These are phyloP conservation scores for Rossbeevera mucosa DNA, from an alignment of 768 basidiomycete genomes.

Conservation along the genomic window DNA sequence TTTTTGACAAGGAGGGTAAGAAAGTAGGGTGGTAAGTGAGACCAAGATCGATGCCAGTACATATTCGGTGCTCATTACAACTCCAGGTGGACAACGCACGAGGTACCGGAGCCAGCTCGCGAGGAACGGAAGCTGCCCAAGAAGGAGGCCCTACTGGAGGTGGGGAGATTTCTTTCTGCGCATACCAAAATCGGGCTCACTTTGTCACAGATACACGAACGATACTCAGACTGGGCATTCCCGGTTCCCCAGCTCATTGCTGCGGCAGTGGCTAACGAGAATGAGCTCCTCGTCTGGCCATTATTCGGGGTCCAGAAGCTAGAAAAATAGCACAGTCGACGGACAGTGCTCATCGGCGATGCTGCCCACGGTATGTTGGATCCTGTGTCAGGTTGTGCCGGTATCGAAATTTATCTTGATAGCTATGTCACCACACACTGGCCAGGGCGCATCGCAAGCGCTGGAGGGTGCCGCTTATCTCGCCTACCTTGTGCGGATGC, in stretches of 20 bases:
- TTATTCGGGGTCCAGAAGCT: slow-evolving; percentile 23
- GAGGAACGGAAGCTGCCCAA: slow-evolving; percentile 29
- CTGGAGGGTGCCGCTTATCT: slow-evolving; percentile 31
- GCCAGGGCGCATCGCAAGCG: slow-evolving; percentile 30
- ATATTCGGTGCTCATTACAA: neutral
- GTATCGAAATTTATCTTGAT: neutral
- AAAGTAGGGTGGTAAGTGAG: slow-evolving; percentile 23
- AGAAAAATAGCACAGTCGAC: slow-evolving; percentile 22
- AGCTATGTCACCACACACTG: slow-evolving; percentile 32
- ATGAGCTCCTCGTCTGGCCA: slow-evolving; percentile 26
- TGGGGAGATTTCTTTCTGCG: neutral
- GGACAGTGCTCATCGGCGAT: slow-evolving; percentile 29
- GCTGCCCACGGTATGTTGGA: slow-evolving; percentile 27
- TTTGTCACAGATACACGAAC: slow-evolving; percentile 18
- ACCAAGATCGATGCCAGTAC: neutral
- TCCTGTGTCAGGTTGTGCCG: neutral
- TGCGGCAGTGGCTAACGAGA: slow-evolving; percentile 14
- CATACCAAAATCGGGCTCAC: neutral
- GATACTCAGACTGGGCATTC: slow-evolving; percentile 26
- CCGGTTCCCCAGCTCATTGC: slow-evolving; percentile 27
- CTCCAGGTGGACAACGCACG: slow-evolving; percentile 28
- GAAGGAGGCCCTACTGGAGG: slow-evolving; percentile 19
- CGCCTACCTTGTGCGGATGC: slow-evolving; percentile 22
- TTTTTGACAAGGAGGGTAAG: slow-evolving; percentile 24
- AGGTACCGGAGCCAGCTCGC: slow-evolving; percentile 22